Evolutionary conservation across 2,329 filamentous ascomycete species (phyloP).

Genomic region (Bipolaris victoriae): DNA sequence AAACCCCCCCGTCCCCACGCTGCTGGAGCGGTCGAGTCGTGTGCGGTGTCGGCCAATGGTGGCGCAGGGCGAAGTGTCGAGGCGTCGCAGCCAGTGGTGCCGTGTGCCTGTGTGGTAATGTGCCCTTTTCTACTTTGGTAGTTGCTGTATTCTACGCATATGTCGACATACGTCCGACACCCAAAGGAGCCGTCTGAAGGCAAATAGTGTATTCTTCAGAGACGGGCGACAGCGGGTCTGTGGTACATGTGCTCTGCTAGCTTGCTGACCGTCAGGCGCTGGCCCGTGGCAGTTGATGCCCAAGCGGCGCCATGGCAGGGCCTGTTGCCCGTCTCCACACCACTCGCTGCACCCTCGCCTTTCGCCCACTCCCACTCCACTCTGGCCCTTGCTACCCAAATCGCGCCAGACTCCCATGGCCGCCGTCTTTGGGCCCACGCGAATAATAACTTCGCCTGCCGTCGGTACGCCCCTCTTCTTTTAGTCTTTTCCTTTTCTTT

Average conservation of each 20-base stretch:
- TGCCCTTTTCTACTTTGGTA: too few relatives aligned
- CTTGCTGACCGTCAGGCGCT: constrained; percentile 18
- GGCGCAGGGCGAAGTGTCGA: too few relatives aligned
- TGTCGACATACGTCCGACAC: too few relatives aligned
- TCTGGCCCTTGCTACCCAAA: constrained; percentile 38
- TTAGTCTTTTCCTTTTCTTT: constrained; percentile 22
- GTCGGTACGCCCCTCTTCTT: constrained; percentile 23
- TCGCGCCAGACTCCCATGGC: constrained; percentile 25
- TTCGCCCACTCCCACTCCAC: constrained; percentile 9
- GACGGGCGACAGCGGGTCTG: too few relatives aligned
- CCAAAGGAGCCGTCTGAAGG: too few relatives aligned
- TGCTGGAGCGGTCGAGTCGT: too few relatives aligned
- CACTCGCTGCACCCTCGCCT: constrained; percentile 4
- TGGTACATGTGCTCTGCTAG: background rate
- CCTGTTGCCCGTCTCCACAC: constrained; percentile 32
- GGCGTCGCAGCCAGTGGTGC: too few relatives aligned
- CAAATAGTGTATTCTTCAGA: too few relatives aligned
- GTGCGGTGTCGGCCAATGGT: too few relatives aligned
- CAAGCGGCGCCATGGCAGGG: constrained; percentile 35
- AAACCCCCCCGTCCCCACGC: background rate
- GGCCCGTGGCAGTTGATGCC: constrained; percentile 28
- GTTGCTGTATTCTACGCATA: too few relatives aligned
- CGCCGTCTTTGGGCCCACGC: constrained; percentile 26
- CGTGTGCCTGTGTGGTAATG: too few relatives aligned
- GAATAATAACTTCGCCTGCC: constrained; percentile 39